These are phyloP conservation scores for Lumnitzera littorea DNA, from an alignment of 345 rosid genomes.

Conservation along the genomic window DNA sequence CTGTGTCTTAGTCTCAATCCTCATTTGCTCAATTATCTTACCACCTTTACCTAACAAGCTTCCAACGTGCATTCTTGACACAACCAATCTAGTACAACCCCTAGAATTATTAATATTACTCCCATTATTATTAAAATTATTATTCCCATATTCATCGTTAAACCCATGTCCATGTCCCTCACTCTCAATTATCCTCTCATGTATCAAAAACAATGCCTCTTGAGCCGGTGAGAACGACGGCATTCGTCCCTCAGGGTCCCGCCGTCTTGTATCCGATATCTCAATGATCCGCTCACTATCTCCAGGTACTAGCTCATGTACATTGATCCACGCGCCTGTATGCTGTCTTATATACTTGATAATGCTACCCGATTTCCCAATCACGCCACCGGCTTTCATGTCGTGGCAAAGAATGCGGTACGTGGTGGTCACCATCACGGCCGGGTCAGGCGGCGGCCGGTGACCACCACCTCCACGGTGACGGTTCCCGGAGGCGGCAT, in stretches of 20 bases:
- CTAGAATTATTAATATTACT: slow-evolving; percentile 38
- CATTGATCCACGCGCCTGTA: slow-evolving; percentile 98
- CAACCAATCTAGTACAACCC: slow-evolving; percentile 83
- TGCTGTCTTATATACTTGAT: slow-evolving; percentile 88
- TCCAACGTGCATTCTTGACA: slow-evolving; percentile 90
- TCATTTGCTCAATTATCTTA: slow-evolving; percentile 98
- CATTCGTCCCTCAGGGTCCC: slow-evolving; percentile 93
- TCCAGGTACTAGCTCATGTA: slow-evolving; percentile 85
- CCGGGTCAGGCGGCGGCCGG: slow-evolving; percentile 40
- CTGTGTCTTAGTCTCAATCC: slow-evolving; percentile 97
- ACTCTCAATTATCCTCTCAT: slow-evolving; percentile 83
- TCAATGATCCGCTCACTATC: slow-evolving; percentile 94
- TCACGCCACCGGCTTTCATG: slow-evolving; percentile 93
- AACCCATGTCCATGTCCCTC: slow-evolving; percentile 48
- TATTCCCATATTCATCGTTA: slow-evolving; percentile 40
- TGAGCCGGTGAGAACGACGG: slow-evolving; percentile 93
- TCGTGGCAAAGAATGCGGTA: slow-evolving; percentile 95
- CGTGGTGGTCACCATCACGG: slow-evolving; percentile 66
- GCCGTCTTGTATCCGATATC: slow-evolving; percentile 86
- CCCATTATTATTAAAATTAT: slow-evolving; percentile 43
- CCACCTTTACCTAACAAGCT: slow-evolving; percentile 98
- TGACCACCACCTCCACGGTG: slow-evolving; percentile 39
- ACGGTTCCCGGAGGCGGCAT: slow-evolving; percentile 26
- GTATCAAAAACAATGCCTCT: slow-evolving; percentile 80
- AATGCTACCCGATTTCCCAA: slow-evolving; percentile 90